These are phyloP conservation scores for Boletus barrowsii DNA, from an alignment of 768 basidiomycete species.

Conservation along the genomic window DNA sequence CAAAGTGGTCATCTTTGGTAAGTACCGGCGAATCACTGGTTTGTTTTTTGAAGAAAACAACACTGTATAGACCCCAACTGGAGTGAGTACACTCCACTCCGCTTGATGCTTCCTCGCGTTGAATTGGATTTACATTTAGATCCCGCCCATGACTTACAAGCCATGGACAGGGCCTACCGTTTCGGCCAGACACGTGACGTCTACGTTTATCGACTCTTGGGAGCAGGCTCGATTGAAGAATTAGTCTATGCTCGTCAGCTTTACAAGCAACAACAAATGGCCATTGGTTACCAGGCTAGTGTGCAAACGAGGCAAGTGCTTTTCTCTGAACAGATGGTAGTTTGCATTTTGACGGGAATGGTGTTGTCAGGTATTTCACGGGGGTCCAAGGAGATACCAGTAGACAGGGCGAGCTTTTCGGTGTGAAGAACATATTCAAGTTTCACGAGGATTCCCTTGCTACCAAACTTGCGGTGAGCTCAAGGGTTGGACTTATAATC, in stretches of 20 bases:
- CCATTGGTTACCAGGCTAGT: slow-evolving; percentile 83
- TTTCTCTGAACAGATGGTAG: neutral
- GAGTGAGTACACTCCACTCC: slow-evolving; percentile 59
- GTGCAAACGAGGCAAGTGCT: slow-evolving; percentile 68
- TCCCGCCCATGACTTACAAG: slow-evolving; percentile 92
- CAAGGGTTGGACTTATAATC: neutral
- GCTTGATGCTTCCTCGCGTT: neutral
- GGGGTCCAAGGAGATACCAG: slow-evolving; percentile 77
- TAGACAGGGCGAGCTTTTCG: slow-evolving; percentile 81
- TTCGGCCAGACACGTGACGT: slow-evolving; percentile 89
- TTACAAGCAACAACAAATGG: slow-evolving; percentile 93
- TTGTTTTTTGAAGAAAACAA: neutral
- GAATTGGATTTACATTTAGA: slow-evolving; percentile 47
- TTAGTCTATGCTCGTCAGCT: slow-evolving; percentile 86
- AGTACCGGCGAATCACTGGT: slow-evolving; percentile 18
- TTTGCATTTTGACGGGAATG: neutral
- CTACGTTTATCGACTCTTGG: slow-evolving; percentile 76
- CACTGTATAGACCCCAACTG: slow-evolving; percentile 76
- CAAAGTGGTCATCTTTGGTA: slow-evolving; percentile 89
- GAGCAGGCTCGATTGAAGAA: slow-evolving; percentile 86
- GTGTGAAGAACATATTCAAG: slow-evolving; percentile 81
- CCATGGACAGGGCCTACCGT: slow-evolving; percentile 84
- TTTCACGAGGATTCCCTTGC: slow-evolving; percentile 67
- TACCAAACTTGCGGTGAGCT: slow-evolving; percentile 68
- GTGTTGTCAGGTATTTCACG: slow-evolving; percentile 59